Conservation (phyloP, 768 basidiomycete species). For the Phaeolepiota aurea region DNA sequence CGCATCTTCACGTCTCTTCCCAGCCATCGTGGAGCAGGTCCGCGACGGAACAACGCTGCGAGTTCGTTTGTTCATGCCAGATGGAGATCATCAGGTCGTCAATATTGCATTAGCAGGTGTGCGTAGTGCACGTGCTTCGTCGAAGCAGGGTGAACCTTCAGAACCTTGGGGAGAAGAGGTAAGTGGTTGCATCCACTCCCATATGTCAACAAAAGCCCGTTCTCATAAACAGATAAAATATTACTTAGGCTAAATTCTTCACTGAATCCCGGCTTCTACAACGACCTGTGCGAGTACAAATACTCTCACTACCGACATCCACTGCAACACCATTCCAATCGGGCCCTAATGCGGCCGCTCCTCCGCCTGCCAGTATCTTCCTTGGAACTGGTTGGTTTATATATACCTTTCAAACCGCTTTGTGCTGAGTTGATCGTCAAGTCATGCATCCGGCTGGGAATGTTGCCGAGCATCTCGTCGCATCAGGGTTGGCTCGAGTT, state of each 20-base stretch:
- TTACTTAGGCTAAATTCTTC: slow-evolving; percentile 79
- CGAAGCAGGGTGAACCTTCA: slow-evolving; percentile 66
- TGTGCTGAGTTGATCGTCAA: slow-evolving; percentile 14
- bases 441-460: slow-evolving; percentile 91
- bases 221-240: slow-evolving; percentile 13
- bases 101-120: slow-evolving; percentile 83
- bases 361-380: slow-evolving; percentile 73
- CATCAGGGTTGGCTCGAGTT: slow-evolving; percentile 79
- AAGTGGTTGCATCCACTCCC: slow-evolving; percentile 11
- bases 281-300: slow-evolving; percentile 65
- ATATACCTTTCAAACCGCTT: neutral
- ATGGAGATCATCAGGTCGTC: slow-evolving; percentile 83
- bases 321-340: slow-evolving; percentile 76
- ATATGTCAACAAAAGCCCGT: slow-evolving; percentile 6
- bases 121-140: slow-evolving; percentile 61
- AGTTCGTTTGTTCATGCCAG: slow-evolving; percentile 79
- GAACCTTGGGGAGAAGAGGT: slow-evolving; percentile 92
- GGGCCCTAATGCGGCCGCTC: slow-evolving; percentile 38
- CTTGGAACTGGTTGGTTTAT: slow-evolving; percentile 64
- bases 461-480: slow-evolving; percentile 83
- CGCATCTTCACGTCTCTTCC: too few species aligned
- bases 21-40: slow-evolving; percentile 91
- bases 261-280: slow-evolving; percentile 84
- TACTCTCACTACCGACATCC: slow-evolving; percentile 73
- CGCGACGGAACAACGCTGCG: slow-evolving; percentile 89